Evolutionary conservation across 2,329 filamentous ascomycete species (phyloP).

Genomic region (Paraphoma chrysanthemicola): DNA sequence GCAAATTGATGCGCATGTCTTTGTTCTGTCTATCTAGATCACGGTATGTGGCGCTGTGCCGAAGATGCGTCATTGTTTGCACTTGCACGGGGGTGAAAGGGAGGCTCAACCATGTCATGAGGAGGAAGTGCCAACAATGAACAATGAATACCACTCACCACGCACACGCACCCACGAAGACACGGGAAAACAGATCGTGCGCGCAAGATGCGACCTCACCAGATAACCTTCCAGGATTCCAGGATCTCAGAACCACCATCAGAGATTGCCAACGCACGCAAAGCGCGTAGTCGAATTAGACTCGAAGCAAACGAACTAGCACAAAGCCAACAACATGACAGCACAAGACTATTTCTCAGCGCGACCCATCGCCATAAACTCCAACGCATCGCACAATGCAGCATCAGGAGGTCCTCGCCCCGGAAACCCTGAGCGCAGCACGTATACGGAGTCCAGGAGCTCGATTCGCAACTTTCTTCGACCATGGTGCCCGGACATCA

Average conservation of each 20-base stretch:
- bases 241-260: no score
- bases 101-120: neutral
- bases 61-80: neutral
- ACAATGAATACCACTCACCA: slow-evolving; percentile 14
- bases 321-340: slow-evolving; percentile 8
- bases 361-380: neutral
- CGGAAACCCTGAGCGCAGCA: neutral
- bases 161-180: slow-evolving; percentile 4
- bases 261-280: no score
- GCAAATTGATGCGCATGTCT: neutral
- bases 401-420: neutral
- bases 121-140: slow-evolving; percentile 11
- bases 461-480: neutral
- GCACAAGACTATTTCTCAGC: slow-evolving; percentile 14
- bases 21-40: neutral
- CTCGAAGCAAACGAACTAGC: slow-evolving; percentile 1
- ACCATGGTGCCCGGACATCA: neutral
- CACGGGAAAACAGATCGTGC: neutral
- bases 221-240: no score
- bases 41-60: neutral
- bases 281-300: neutral
- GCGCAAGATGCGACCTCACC: neutral
- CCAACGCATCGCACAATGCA: neutral
- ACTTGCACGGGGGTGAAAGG: neutral
- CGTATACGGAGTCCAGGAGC: neutral